Evolutionary conservation across 73 alveolate species (phyloP).

Genomic region (Tetrahymena thermophila): DNA sequence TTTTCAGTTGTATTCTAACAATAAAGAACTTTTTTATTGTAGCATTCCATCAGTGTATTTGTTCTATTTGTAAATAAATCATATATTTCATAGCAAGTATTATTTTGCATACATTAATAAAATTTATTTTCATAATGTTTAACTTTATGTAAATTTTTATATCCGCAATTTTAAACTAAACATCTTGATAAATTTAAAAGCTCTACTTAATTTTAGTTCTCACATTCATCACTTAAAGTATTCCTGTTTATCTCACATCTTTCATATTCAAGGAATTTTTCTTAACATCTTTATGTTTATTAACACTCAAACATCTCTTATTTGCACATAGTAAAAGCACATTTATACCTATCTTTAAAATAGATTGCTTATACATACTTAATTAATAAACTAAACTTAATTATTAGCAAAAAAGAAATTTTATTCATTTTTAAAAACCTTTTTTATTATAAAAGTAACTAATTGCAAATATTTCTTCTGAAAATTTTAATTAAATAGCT

Average conservation of each 20-base stretch:
- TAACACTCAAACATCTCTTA: not conserved
- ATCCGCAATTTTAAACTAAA: not conserved
- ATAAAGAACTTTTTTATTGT: not conserved
- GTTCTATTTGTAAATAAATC: not conserved
- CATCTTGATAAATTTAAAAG: not conserved
- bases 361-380: not conserved
- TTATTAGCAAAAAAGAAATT: too few species aligned
- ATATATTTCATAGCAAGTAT: not conserved
- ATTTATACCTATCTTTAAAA: not conserved
- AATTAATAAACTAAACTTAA: too few species aligned
- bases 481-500: too few species aligned
- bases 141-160: too few species aligned
- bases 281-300: not conserved
- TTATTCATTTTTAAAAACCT: too few species aligned
- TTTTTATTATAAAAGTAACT: too few species aligned
- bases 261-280: not conserved
- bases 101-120: not conserved
- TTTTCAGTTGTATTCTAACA: not conserved
- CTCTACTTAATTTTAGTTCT: not conserved
- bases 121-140: not conserved
- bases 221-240: not conserved
- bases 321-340: not conserved
- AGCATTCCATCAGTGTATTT: not conserved
- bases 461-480: too few species aligned
- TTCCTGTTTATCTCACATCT: not conserved